Evolutionary conservation across 495 filamentous ascomycete species (phyloP), one percentile per base, ranked within the genome.

Genomic region (Penicillium robsamsonii): DNA sequence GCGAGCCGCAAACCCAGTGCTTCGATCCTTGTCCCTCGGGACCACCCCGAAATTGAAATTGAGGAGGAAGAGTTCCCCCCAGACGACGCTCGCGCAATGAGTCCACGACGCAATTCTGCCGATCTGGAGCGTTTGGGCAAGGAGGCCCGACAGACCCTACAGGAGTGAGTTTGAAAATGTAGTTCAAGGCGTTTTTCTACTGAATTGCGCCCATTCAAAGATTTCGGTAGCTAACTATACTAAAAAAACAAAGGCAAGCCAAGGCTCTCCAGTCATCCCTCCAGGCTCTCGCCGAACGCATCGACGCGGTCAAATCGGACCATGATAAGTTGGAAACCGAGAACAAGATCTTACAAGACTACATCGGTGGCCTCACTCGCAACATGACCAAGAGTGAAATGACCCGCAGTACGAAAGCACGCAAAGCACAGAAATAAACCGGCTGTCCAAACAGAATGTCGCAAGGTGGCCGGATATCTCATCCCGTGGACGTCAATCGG

Each of bases 261-360:
- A 87, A 88, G 70, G 82, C 82, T 46, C 80, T 97, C 47, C 94
- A 98, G 70, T 87, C 89, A 46, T 92, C 90, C 47, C 82, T 98
- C 29, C 77, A 93, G 43, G 91, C 87, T 47, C 83, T 97, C 17
- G 89, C 96, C 55, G 89, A 96, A 69, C 85, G 90, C 35, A 93
- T 97, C 66, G 94, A 97, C 63, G 87, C 85, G n/a, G 92, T 97
- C 49, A 89, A 90, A 70, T 85, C 87, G 54, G 92, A 97, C 68
- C 91, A 97, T 66, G 88, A 96, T 71, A 96, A 96, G 72, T 81
- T 98, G 29, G 92, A 97, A 70, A 89, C 80, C 62, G 88, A 96
- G 65, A 98, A 98, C 79, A 90, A 87, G 64, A 96, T 96, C 62
- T 73, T 98, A 12, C 95, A 97, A 67, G 89, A 93, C 66, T 92